These are phyloP conservation scores for Gnaphalium uliginosum DNA, from an alignment of 129 eudicot genomes.

Conservation along the genomic window DNA sequence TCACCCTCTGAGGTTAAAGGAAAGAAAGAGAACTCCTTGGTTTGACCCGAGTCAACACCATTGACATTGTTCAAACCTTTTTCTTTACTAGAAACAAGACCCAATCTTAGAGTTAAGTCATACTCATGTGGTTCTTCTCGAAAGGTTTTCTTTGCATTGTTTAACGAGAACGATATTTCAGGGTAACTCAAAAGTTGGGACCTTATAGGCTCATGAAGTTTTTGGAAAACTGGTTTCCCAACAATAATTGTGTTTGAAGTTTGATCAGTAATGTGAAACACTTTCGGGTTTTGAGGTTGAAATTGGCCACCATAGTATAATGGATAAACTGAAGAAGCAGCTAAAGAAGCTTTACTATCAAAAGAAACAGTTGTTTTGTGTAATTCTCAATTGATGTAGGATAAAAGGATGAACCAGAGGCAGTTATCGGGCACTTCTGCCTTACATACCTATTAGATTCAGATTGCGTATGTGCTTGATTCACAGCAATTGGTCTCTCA, in stretches of 20 bases:
- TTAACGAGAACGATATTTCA: constrained; percentile 33
- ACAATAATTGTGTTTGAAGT: constrained; percentile 44
- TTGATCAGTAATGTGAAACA: constrained; percentile 22
- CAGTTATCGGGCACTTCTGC: constrained; percentile 31
- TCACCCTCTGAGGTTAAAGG: constrained; percentile 47
- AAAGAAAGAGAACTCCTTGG: constrained; percentile 63
- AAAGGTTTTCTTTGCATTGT: constrained; percentile 22
- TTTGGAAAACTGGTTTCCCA: constrained; percentile 64
- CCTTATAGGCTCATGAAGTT: constrained; percentile 43
- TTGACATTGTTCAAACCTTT: constrained; percentile 30
- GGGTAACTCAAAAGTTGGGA: constrained; percentile 27
- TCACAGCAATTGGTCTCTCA: constrained; percentile 32
- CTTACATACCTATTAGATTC: constrained; percentile 25
- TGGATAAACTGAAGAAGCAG: constrained; percentile 47
- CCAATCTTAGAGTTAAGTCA: constrained; percentile 82
- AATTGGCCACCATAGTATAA: constrained; percentile 58
- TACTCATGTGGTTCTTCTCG: constrained; percentile 34
- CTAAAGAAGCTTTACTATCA: constrained; percentile 30
- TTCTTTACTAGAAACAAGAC: constrained; percentile 43
- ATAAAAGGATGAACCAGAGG: constrained; percentile 34
- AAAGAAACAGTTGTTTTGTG: constrained; percentile 14
- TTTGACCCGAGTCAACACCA: constrained; percentile 39
- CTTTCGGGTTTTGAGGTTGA: constrained; percentile 39
- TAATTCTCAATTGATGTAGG: constrained; percentile 33
- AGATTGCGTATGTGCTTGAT: constrained; percentile 19